phyloP scores from a whole-genome alignment of 1,284 basidiomycete species.

The Puccinia triticina region DNA sequence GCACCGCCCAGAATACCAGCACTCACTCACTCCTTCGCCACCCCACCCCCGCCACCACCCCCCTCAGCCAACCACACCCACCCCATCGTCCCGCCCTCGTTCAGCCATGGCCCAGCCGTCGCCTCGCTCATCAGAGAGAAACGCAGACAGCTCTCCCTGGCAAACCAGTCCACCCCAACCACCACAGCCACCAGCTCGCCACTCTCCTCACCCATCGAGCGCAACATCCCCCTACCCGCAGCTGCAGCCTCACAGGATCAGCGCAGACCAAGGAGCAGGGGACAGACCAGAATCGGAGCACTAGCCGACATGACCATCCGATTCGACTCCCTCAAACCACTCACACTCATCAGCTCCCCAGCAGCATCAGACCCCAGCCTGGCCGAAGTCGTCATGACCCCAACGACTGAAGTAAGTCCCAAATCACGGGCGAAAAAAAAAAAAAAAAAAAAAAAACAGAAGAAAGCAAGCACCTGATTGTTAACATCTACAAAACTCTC shows the following conservation, averaged over 20 bases:
- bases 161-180: background rate
- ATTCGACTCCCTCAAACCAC: conserved; percentile 31
- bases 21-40: conserved; percentile 4
- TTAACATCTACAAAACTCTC: background rate
- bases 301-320: conserved; percentile 22
- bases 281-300: conserved; percentile 17
- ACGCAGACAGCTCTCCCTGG: background rate
- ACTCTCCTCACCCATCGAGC: background rate
- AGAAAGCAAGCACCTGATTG: background rate
- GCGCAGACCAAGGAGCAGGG: conserved; percentile 17
- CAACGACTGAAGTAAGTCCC: conserved; percentile 39
- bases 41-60: background rate
- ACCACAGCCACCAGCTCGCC: background rate
- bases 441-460: background rate
- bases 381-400: conserved; percentile 49
- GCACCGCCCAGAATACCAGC: background rate
- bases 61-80: background rate
- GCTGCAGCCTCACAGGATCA: background rate
- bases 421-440: background rate
- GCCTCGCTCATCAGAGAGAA: conserved; percentile 27
- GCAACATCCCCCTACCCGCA: background rate
- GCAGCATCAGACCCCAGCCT: background rate
- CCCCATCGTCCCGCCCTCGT: conserved; percentile 12
- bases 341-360: background rate
- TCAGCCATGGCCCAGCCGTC: conserved; percentile 15